phyloP scores from a whole-genome alignment of 2,329 filamentous ascomycete species.

The Aotearoamyces nothofagi region DNA sequence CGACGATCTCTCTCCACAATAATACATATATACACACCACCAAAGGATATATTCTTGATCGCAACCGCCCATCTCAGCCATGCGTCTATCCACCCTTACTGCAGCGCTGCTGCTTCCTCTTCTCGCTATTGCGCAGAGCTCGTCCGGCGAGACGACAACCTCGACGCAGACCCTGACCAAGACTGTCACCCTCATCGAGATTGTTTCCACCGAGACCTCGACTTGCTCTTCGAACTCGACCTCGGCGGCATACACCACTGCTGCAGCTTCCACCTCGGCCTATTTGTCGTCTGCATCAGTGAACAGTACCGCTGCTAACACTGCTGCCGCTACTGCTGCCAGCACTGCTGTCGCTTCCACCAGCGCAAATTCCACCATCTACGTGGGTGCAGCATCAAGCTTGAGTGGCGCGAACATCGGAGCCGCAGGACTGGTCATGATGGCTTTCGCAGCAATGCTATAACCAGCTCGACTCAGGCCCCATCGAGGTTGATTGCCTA shows the following conservation, averaged over 20 bases:
- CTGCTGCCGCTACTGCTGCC: too few relatives aligned
- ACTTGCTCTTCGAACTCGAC: slow-evolving; percentile 20
- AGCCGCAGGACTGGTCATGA: slow-evolving; percentile 32
- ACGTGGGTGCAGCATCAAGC: slow-evolving; percentile 25
- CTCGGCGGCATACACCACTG: slow-evolving; percentile 19
- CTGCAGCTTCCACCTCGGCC: slow-evolving; percentile 19
- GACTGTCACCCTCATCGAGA: slow-evolving; percentile 33
- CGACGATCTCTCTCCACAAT: background rate
- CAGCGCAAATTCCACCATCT: slow-evolving; percentile 21
- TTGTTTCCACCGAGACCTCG: slow-evolving; percentile 22
- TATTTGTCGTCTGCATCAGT: too few relatives aligned
- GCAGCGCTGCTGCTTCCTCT: slow-evolving; percentile 35
- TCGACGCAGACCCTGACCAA: slow-evolving; percentile 34
- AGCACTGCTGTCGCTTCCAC: slow-evolving; percentile 11
- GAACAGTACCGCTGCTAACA: too few relatives aligned
- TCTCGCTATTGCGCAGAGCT: slow-evolving; percentile 28
- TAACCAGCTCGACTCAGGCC: slow-evolving; percentile 19
- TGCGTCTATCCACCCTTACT: slow-evolving; percentile 30
- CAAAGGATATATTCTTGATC: background rate
- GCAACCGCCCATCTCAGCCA: slow-evolving; percentile 12
- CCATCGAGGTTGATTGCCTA: too few relatives aligned
- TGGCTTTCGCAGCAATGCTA: slow-evolving; percentile 34
- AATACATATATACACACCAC: background rate
- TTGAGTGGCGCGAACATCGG: slow-evolving; percentile 29
- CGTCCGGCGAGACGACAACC: slow-evolving; percentile 20